phyloP scores from a whole-genome alignment of 441 rosid genomes.

The Bruguiera hainesii region DNA sequence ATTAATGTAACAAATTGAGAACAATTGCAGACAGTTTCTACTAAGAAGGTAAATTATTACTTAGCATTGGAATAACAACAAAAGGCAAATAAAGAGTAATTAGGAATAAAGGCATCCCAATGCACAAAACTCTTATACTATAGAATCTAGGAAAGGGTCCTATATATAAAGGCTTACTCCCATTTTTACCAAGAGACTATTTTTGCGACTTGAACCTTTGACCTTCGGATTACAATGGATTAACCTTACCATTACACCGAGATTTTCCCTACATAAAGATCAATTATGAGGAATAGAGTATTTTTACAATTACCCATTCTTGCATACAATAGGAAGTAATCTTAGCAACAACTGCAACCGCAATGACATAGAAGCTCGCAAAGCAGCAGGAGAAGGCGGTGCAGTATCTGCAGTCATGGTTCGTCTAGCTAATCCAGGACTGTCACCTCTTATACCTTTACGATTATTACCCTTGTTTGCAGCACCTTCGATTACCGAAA shows the following conservation, averaged over 20 bases:
- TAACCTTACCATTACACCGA: no score
- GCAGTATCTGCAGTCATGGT: slow-evolving; percentile 49
- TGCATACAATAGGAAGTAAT: slow-evolving; percentile 79
- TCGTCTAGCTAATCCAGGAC: slow-evolving; percentile 82
- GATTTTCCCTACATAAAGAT: neutral
- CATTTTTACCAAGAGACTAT: no score
- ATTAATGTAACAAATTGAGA: no score
- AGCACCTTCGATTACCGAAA: slow-evolving; percentile 65
- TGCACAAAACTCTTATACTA: no score
- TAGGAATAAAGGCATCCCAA: neutral
- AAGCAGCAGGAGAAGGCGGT: slow-evolving; percentile 72
- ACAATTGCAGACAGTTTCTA: no score
- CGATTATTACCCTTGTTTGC: slow-evolving; percentile 63
- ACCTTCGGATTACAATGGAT: no score
- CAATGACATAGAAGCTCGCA: slow-evolving; percentile 83
- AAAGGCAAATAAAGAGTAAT: neutral
- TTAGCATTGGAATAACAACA: neutral
- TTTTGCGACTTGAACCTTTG: no score
- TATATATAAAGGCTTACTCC: no score
- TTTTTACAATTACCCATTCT: slow-evolving; percentile 51
- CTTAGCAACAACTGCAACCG: slow-evolving; percentile 86
- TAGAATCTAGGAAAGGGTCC: no score
- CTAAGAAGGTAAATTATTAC: no score
- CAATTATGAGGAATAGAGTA: neutral
- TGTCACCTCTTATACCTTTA: slow-evolving; percentile 76